phyloP scores from a whole-genome alignment of 1,284 basidiomycete species.

The Ganoderma multipileum region DNA sequence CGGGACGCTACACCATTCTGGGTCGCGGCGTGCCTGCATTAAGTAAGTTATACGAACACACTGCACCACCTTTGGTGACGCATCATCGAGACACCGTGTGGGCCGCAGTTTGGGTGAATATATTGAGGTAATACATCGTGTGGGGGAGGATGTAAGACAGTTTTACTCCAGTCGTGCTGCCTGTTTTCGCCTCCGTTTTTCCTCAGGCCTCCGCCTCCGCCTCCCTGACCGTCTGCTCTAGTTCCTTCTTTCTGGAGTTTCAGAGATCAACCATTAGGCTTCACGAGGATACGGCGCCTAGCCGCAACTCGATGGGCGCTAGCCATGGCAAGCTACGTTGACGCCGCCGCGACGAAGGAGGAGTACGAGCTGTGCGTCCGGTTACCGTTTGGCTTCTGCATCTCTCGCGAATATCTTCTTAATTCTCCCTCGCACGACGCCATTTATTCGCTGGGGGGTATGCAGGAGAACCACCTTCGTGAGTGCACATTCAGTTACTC shows the following conservation, averaged over 20 bases:
- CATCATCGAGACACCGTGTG: neutral
- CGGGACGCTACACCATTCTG: neutral
- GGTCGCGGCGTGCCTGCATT: neutral
- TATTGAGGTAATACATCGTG: neutral
- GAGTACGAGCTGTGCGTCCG: slow-evolving; percentile 1
- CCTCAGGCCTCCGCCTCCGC: neutral
- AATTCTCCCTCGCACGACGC: no score
- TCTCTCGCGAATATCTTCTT: neutral
- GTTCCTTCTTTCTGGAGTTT: neutral
- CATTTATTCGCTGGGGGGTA: neutral
- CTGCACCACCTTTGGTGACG: neutral
- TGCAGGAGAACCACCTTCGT: slow-evolving; percentile 25
- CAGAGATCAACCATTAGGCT: neutral
- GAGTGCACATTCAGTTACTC: neutral
- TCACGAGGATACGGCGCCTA: neutral
- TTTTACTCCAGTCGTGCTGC: neutral
- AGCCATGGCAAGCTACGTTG: neutral
- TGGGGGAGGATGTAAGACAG: neutral
- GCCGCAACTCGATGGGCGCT: neutral
- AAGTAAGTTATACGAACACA: neutral
- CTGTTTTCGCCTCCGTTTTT: neutral
- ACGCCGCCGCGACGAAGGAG: neutral
- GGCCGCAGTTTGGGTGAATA: neutral
- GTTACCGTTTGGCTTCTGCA: neutral
- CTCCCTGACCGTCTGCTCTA: neutral